A percentile compares a stretch with the other conserved stretches of the same genome.
Conservation (phyloP, 2,329 filamentous ascomycete genomes). For the Ceratocystis diversiconidia region DNA sequence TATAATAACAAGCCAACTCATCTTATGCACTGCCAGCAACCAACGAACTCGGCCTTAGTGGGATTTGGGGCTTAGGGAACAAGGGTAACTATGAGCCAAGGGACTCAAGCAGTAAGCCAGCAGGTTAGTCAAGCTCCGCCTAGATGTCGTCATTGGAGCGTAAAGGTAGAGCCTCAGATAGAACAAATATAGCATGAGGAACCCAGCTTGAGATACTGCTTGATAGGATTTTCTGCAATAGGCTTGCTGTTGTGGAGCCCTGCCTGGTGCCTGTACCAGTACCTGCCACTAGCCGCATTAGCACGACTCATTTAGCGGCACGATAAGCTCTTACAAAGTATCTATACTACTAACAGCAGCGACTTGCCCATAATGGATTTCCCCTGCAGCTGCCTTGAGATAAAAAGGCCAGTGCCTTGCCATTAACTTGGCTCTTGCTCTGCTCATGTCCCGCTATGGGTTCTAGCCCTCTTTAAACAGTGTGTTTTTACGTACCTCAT, state of each 20-base stretch:
- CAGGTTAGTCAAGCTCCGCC: background rate
- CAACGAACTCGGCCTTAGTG: background rate
- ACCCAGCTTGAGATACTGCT: background rate
- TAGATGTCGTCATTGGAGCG: background rate
- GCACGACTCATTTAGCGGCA: background rate
- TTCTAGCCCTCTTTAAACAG: background rate
- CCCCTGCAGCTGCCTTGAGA: background rate
- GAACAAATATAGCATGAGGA: background rate
- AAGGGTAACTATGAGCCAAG: background rate
- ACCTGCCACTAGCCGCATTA: background rate
- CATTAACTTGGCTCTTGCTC: background rate
- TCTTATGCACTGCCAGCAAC: background rate
- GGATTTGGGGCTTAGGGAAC: background rate
- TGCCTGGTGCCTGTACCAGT: background rate
- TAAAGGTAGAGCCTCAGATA: background rate
- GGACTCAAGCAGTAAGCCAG: background rate
- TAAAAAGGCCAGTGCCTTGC: background rate
- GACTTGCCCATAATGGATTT: background rate
- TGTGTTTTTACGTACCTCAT: background rate
- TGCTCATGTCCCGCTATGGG: background rate
- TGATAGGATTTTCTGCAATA: background rate
- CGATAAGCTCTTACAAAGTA: background rate
- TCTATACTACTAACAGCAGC: background rate
- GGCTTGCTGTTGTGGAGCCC: background rate
- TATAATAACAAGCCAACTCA: background rate